Evolutionary conservation across 2,329 filamentous ascomycete species (phyloP).

Genomic region (Xylogone sp.): DNA sequence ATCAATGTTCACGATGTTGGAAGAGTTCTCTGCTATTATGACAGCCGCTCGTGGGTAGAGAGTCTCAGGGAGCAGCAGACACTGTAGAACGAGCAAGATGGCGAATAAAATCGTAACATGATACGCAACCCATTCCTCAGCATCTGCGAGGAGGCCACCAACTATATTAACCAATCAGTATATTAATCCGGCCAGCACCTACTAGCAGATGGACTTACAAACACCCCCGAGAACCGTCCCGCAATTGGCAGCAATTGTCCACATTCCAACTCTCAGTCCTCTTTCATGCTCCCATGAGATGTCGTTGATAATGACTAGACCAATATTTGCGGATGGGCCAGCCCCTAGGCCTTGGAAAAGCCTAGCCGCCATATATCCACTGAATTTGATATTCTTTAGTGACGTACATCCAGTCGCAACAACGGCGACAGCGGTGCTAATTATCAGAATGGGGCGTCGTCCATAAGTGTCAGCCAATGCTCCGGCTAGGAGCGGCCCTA

Average conservation of each 20-base stretch:
- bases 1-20: background rate
- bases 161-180: no score
- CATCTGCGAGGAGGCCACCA: constrained; percentile 47
- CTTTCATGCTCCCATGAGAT: constrained; percentile 54
- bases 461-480: constrained; percentile 49
- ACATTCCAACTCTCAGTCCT: constrained; percentile 51
- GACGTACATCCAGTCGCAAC: constrained; percentile 32
- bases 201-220: no score
- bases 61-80: constrained; percentile 51
- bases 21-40: background rate
- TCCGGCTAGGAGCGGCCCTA: constrained; percentile 48
- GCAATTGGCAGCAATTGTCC: constrained; percentile 52
- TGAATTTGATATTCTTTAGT: constrained; percentile 32
- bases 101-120: constrained; percentile 50
- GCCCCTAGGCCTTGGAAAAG: constrained; percentile 56
- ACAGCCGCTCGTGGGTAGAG: constrained; percentile 44
- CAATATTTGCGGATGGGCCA: constrained; percentile 49
- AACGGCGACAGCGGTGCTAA: constrained; percentile 32
- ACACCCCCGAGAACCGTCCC: constrained; percentile 46
- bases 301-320: constrained; percentile 50
- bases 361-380: constrained; percentile 52
- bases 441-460: constrained; percentile 44
- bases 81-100: constrained; percentile 40
- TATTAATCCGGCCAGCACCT: no score
- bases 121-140: constrained; percentile 51